phyloP scores from a whole-genome alignment of 441 rosid species.

The Populus hybrid region DNA sequence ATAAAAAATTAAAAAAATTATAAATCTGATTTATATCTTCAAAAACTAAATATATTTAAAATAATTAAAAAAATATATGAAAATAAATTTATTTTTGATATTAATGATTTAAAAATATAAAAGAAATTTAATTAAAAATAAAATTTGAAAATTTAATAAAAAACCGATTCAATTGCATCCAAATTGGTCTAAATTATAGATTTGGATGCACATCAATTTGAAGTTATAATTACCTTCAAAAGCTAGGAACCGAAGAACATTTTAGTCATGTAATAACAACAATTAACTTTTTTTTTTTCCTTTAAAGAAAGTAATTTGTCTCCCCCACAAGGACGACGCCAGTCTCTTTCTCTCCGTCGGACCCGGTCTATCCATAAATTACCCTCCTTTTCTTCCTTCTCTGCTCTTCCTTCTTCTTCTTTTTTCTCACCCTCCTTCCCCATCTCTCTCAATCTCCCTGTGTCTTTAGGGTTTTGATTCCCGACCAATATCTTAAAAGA shows the following conservation, averaged over 20 bases:
- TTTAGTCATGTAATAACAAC: background rate
- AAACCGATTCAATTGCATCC: too few species aligned
- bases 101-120: too few species aligned
- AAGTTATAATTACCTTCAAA: too few species aligned
- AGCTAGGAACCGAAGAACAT: background rate
- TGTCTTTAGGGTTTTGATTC: conserved; percentile 47
- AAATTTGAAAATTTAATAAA: too few species aligned
- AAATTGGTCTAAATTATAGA: background rate
- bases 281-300: background rate
- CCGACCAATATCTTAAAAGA: conserved; percentile 4
- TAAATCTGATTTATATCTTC: too few species aligned
- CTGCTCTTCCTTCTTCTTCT: background rate
- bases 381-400: background rate
- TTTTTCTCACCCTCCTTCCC: background rate
- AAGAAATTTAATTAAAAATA: too few species aligned
- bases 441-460: background rate
- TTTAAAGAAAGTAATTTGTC: background rate
- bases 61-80: too few species aligned
- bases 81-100: too few species aligned
- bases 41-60: too few species aligned
- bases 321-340: background rate
- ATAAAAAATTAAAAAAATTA: too few species aligned
- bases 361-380: background rate
- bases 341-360: background rate
- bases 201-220: background rate